These are phyloP conservation scores for Flaveria robusta DNA, from an alignment of 129 eudicot species.

Conservation along the genomic window DNA sequence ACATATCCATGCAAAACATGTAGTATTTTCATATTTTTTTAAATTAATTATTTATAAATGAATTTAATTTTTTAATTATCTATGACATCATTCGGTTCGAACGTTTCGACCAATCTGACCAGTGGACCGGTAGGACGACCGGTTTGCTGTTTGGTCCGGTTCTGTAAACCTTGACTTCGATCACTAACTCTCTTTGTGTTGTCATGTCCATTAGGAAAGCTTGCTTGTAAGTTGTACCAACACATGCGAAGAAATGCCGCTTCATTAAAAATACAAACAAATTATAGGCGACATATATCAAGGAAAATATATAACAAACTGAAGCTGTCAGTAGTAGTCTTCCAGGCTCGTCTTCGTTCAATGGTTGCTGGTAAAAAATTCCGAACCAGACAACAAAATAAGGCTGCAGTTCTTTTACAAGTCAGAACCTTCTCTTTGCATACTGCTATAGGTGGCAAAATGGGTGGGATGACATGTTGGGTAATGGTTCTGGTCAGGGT, in stretches of 20 bases:
- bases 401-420: conserved; percentile 74
- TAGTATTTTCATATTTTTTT: too few species aligned
- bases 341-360: conserved; percentile 76
- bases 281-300: conserved; percentile 52
- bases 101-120: too few species aligned
- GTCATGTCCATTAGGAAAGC: conserved; percentile 48
- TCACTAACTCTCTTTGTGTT: conserved; percentile 15
- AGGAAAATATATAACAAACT: conserved; percentile 49
- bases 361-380: conserved; percentile 68
- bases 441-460: conserved; percentile 28
- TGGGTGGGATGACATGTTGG: conserved; percentile 6
- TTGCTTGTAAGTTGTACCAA: conserved; percentile 58
- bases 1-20: too few species aligned
- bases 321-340: conserved; percentile 49
- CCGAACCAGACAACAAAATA: conserved; percentile 57
- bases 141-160: too few species aligned
- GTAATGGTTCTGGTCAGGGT: conserved; percentile 5
- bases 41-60: too few species aligned
- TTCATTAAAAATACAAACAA: conserved; percentile 62
- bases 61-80: too few species aligned
- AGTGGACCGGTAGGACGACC: too few species aligned
- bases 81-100: too few species aligned
- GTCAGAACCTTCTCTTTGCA: conserved; percentile 36
- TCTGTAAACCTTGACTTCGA: background rate
- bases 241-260: conserved; percentile 55